Percentiles rank a stretch among this genome's conserved stretches.
Conservation (phyloP, 495 filamentous ascomycete genomes). For the Trichoderma reesei region DNA sequence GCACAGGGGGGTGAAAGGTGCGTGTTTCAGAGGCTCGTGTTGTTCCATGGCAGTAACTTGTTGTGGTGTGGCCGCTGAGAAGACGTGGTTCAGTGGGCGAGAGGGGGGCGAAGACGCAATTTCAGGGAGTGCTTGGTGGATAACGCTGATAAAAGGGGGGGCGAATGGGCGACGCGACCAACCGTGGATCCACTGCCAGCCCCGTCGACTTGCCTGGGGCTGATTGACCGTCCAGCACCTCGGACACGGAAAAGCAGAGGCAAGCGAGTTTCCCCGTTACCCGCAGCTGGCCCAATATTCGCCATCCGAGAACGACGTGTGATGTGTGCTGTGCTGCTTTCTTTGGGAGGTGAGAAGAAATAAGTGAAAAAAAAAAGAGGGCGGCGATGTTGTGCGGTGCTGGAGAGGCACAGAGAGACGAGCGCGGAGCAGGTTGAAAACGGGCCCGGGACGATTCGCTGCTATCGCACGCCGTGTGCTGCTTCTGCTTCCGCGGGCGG, state of each 20-base stretch:
- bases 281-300: not conserved
- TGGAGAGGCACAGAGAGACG: not conserved
- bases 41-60: not conserved
- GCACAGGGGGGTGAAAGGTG: not conserved
- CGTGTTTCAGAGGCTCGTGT: conserved; percentile 6
- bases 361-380: no score
- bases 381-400: not conserved
- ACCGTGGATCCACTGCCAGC: conserved; percentile 3
- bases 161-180: conserved; percentile 8
- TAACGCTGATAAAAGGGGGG: conserved; percentile 2
- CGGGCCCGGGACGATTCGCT: not conserved
- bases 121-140: conserved; percentile 6
- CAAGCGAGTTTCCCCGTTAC: conserved; percentile 7
- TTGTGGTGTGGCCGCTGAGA: conserved; percentile 5
- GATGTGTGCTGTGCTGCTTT: no score
- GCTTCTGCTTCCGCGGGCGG: not conserved
- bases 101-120: conserved; percentile 6
- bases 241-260: not conserved
- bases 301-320: not conserved
- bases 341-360: no score
- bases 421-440: not conserved
- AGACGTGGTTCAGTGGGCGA: conserved; percentile 2
- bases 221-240: not conserved
- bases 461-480: not conserved
- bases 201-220: conserved; percentile 5